Percentiles rank a stretch among this genome's conserved stretches.
phyloP scores from a whole-genome alignment of 257 asterid genomes.

The Penstemon eatonii region DNA sequence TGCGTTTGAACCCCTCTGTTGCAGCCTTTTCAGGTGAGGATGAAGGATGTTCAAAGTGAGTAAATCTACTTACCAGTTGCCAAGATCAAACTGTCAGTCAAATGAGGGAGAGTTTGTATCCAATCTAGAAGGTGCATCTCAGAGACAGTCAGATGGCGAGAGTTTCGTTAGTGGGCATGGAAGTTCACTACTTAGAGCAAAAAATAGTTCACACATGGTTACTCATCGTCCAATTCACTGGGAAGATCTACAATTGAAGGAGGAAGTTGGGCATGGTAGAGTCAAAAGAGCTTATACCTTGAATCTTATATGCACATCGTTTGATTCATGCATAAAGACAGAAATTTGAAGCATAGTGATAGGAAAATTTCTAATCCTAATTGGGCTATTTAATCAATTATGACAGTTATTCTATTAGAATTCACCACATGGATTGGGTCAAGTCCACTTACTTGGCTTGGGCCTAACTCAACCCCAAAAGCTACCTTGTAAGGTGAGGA shows the following conservation, averaged over 20 bases:
- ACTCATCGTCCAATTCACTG: slow-evolving; percentile 50
- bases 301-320: not conserved
- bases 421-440: no score
- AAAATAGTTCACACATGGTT: slow-evolving; percentile 31
- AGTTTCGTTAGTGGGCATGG: slow-evolving; percentile 31
- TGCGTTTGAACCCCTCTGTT: not conserved
- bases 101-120: slow-evolving; percentile 16
- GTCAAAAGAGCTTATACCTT: not conserved
- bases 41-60: slow-evolving; percentile 20
- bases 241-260: slow-evolving; percentile 65
- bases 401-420: no score
- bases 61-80: slow-evolving; percentile 26
- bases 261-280: slow-evolving; percentile 69
- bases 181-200: slow-evolving; percentile 40
- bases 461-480: no score
- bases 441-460: no score
- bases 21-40: slow-evolving; percentile 15
- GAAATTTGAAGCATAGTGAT: not conserved
- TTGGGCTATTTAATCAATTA: no score
- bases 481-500: no score
- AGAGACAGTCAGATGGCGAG: slow-evolving; percentile 27
- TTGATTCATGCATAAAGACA: not conserved
- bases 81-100: slow-evolving; percentile 21
- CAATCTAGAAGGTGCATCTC: slow-evolving; percentile 28
- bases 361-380: no score